phyloP scores from a whole-genome alignment of 1,139 yeast genomes.

The Magnusiomyces tetraspermus region DNA sequence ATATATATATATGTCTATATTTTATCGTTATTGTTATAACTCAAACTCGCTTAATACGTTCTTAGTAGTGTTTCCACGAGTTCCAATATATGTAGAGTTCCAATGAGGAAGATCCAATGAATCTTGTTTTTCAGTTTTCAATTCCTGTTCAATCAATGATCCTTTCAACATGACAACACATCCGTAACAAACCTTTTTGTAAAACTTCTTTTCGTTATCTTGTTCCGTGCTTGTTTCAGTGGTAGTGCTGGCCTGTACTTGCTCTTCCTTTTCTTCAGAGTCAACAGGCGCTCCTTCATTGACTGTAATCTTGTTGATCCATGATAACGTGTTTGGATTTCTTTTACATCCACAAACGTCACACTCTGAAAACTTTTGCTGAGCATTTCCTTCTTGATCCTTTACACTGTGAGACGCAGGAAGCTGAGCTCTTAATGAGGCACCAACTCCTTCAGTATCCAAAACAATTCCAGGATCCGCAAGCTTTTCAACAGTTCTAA shows the following conservation, averaged over 20 bases:
- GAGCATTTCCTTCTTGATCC: constrained; percentile 10
- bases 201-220: neutral
- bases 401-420: constrained; percentile 9
- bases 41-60: constrained; percentile 1
- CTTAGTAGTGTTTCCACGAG: neutral
- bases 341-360: constrained; percentile 26
- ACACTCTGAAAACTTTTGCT: constrained; percentile 14
- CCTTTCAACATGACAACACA: constrained; percentile 50
- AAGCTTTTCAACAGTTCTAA: constrained; percentile 77
- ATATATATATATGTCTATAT: neutral
- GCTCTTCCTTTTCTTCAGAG: constrained; percentile 8
- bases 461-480: constrained; percentile 35
- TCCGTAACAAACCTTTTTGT: constrained; percentile 56
- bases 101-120: constrained; percentile 20
- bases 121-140: neutral
- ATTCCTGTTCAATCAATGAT: constrained; percentile 9
- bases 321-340: constrained; percentile 45
- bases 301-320: constrained; percentile 72
- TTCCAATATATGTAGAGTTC: constrained; percentile 4
- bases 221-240: neutral
- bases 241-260: neutral
- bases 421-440: constrained; percentile 10
- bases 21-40: neutral
- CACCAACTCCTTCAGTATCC: constrained; percentile 8
- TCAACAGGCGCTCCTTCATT: constrained; percentile 41